Base-by-base conservation (phyloP, 345 rosid species). In the Salix viminalis region DNA sequence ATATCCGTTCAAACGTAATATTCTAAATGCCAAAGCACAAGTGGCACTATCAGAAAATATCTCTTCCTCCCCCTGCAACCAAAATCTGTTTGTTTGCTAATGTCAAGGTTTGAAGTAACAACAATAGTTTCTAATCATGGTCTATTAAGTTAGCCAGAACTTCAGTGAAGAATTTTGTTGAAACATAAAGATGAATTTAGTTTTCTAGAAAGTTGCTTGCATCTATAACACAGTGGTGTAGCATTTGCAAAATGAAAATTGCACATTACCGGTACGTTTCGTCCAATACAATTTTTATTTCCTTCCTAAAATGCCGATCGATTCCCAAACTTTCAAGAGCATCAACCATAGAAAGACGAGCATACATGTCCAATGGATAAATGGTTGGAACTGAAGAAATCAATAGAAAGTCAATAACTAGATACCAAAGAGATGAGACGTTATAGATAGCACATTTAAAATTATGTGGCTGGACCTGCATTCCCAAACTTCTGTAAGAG, bases 21-120 rank as follows among this genome's bases (percentile, higher is more conserved):
- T 54, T n/a, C 92, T 90, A 75, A 92, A 96, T 62, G 97, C 93
- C 91, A 92, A 78, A 16, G 94, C 93, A 56, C 90, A 88, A 75
- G 92, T 85, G 21, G 86, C 77, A 67, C 79, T 30, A 79, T 92
- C 94, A 75, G 79, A 80, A 84, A 86, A 85, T 85, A 91, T 85
- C 76, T 89, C 92, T 79, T 90, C 94, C 74, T 88, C 90, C 26
- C 91, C 92, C 82, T 83, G 89, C 80, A 83, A 79, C 98, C 98
- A 93, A 79, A 75, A 87, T 77, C 98, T 96, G 87, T 77, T 80
- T 72, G 76, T 67, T 70, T 28, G 72, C 72, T 68, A 81, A 79
- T 24, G 70, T 67, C 71, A 85, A 77, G 72, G 42, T 77, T 70
- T 74, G 10, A 11, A 42, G 46, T 41, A 9, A 23, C 42, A 24